Conservation (phyloP, 1,284 basidiomycete genomes). For the Leccinum pachyderme region DNA sequence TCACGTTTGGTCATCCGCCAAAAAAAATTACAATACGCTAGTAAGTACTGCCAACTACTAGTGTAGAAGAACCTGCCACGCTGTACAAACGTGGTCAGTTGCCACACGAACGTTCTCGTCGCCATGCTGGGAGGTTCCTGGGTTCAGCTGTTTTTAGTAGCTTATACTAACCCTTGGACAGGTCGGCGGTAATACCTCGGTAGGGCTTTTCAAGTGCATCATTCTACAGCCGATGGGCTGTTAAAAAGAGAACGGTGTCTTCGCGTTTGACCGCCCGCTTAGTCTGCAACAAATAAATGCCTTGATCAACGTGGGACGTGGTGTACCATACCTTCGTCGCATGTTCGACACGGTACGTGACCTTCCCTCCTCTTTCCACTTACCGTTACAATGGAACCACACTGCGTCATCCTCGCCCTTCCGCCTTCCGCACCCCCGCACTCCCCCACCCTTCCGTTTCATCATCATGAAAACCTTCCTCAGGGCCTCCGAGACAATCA, state of each 20-base stretch:
- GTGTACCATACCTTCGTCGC: slow-evolving; percentile 17
- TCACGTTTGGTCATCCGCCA: slow-evolving; percentile 20
- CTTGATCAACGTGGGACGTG: slow-evolving; percentile 11
- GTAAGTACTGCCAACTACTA: too few relatives aligned
- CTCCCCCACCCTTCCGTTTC: slow-evolving; percentile 11
- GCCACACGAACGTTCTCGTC: neutral
- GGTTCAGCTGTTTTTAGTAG: neutral
- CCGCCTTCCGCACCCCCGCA: slow-evolving; percentile 19
- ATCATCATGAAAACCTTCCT: slow-evolving; percentile 12
- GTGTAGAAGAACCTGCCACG: slow-evolving; percentile 3
- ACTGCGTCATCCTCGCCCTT: slow-evolving; percentile 18
- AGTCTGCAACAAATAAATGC: slow-evolving; percentile 3
- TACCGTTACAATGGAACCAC: slow-evolving; percentile 3
- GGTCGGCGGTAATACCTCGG: too few relatives aligned
- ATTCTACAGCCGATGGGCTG: neutral
- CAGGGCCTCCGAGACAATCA: slow-evolving; percentile 21
- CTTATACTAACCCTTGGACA: too few relatives aligned
- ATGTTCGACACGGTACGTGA: slow-evolving; percentile 9
- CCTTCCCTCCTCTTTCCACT: slow-evolving; percentile 10
- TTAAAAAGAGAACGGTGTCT: slow-evolving; percentile 7
- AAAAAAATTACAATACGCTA: neutral
- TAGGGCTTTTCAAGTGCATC: slow-evolving; percentile 1
- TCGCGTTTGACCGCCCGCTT: slow-evolving; percentile 5
- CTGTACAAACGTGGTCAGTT: slow-evolving; percentile 16
- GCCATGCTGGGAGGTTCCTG: neutral